Percentiles rank a stretch among this genome's conserved stretches.
These are phyloP conservation scores for Colletotrichum melonis DNA, from an alignment of 2,329 filamentous ascomycete species.

Conservation along the genomic window DNA sequence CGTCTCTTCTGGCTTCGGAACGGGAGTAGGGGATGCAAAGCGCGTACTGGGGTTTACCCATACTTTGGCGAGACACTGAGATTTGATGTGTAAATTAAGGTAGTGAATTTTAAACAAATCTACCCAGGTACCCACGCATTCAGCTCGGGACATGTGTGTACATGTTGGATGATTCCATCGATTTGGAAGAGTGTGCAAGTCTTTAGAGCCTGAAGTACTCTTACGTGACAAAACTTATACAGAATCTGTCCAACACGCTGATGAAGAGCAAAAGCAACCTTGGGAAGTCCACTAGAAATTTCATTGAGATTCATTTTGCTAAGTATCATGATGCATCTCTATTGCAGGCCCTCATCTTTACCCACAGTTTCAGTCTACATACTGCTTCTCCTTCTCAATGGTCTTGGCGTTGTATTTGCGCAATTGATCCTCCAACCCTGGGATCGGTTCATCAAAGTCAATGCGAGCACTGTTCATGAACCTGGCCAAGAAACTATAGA, in stretches of 20 bases:
- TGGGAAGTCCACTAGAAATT: too few relatives aligned
- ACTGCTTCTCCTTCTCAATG: slow-evolving; percentile 11
- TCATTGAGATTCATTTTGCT: neutral
- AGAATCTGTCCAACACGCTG: too few relatives aligned
- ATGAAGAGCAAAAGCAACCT: too few relatives aligned
- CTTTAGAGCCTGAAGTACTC: too few relatives aligned
- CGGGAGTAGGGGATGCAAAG: neutral
- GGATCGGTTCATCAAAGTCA: slow-evolving; percentile 31
- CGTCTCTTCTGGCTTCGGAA: neutral
- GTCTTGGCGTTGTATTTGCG: slow-evolving; percentile 26
- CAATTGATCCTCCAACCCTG: slow-evolving; percentile 26
- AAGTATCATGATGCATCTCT: neutral
- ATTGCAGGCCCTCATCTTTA: neutral
- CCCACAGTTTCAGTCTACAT: neutral
- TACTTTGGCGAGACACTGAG: neutral
- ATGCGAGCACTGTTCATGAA: slow-evolving; percentile 37
- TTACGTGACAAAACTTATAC: too few relatives aligned
- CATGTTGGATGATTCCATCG: too few relatives aligned
- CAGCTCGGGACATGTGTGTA: too few relatives aligned
- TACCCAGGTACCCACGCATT: too few relatives aligned
- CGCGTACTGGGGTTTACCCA: neutral
- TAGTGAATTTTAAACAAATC: too few relatives aligned
- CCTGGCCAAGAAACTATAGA: slow-evolving; percentile 36
- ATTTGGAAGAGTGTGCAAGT: too few relatives aligned
- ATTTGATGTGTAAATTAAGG: neutral